Evolutionary conservation across 176 grass and related monocot genomes (phyloP).

Genomic region (Pontederia crassipes): DNA sequence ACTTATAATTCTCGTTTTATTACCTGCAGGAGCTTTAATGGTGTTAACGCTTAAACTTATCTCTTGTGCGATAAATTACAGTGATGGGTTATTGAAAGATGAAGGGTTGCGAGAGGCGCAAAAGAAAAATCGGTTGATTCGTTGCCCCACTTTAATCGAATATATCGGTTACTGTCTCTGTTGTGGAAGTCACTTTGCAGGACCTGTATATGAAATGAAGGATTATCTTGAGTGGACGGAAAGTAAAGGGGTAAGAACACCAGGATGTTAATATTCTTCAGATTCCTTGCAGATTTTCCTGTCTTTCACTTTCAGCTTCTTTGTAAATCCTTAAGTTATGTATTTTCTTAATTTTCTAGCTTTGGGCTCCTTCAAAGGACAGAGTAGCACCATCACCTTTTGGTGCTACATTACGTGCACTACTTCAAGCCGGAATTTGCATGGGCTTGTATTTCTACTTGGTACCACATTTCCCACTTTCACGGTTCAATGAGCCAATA

Average conservation of each 20-base stretch:
- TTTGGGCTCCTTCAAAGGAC: constrained; percentile 43
- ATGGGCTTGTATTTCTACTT: constrained; percentile 87
- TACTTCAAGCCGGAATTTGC: constrained; percentile 76
- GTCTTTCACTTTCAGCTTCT: background rate
- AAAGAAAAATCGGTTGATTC: constrained; percentile 64
- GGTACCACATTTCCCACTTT: constrained; percentile 62
- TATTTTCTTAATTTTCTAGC: constrained; percentile 23
- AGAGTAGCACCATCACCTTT: constrained; percentile 51
- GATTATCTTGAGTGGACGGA: background rate
- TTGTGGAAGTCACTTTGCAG: constrained; percentile 95
- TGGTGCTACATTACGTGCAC: constrained; percentile 54
- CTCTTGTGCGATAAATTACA: constrained; percentile 92
- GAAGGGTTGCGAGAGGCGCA: constrained; percentile 66
- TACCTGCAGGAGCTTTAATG: constrained; percentile 77
- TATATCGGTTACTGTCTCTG: constrained; percentile 98
- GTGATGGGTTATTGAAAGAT: constrained; percentile 77
- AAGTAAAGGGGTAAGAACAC: constrained; percentile 2
- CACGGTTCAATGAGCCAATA: constrained; percentile 63
- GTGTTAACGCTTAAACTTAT: constrained; percentile 90
- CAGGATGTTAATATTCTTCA: background rate
- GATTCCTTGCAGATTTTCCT: background rate
- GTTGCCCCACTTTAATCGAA: constrained; percentile 70
- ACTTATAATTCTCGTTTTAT: background rate
- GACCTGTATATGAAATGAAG: constrained; percentile 21
- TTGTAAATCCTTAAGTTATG: too few species aligned